A percentile compares a stretch with the other conserved stretches of the same genome.
phyloP scores from a whole-genome alignment of 192 early-diverging fungal genomes.

The Linnemannia elongata region DNA sequence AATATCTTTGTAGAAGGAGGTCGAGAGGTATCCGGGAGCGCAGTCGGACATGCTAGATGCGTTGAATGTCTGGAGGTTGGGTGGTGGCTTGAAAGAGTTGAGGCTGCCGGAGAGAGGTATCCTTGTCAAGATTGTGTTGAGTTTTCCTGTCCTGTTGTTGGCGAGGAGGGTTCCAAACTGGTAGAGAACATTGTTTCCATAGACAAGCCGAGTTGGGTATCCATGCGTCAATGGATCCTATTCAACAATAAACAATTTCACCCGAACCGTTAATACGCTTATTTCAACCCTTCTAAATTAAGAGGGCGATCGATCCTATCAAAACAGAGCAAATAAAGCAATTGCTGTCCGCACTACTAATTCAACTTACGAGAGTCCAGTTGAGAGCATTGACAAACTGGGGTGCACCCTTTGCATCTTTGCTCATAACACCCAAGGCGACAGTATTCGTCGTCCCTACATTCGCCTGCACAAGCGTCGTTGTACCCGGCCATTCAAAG shows the following conservation, averaged over 20 bases:
- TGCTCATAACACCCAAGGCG: not conserved
- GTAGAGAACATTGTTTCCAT: constrained; percentile 23
- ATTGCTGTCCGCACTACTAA: too few relatives aligned
- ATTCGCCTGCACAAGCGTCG: constrained; percentile 27
- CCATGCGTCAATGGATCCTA: constrained; percentile 21
- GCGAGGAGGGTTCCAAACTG: constrained; percentile 24
- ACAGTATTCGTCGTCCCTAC: constrained; percentile 9
- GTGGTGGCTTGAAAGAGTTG: not conserved
- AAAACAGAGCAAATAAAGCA: constrained; percentile 1
- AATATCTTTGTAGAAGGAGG: constrained; percentile 24
- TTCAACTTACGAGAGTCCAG: constrained; percentile 18
- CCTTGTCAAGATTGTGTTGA: constrained; percentile 16
- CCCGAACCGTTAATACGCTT: too few relatives aligned
- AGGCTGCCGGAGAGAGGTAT: constrained; percentile 21
- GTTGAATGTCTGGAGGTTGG: not conserved
- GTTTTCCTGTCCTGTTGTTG: constrained; percentile 38
- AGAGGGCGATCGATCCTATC: not conserved
- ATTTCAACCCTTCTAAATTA: too few relatives aligned
- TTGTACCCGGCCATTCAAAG: constrained; percentile 19
- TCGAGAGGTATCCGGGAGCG: not conserved
- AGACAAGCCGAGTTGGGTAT: constrained; percentile 16
- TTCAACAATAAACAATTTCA: not conserved
- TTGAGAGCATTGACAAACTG: constrained; percentile 17
- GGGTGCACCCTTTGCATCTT: not conserved
- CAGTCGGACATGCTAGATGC: constrained; percentile 8